These are phyloP conservation scores for Colletotrichum sp. DNA, from an alignment of 2,329 filamentous ascomycete species.

Conservation along the genomic window DNA sequence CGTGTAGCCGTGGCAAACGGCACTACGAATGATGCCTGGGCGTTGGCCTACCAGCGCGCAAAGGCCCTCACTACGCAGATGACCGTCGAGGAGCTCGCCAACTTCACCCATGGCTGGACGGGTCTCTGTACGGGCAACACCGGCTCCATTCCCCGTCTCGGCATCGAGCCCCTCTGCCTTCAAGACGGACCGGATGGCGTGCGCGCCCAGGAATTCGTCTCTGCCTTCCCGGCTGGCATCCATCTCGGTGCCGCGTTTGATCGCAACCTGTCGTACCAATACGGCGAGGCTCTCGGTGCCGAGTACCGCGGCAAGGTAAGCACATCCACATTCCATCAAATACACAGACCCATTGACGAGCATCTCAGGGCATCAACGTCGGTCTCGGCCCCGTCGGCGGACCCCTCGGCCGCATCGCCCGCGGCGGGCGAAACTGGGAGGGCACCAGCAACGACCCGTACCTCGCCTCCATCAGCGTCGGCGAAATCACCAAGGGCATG, in stretches of 20 bases:
- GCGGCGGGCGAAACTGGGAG: constrained; percentile 83
- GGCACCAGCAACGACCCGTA: constrained; percentile 83
- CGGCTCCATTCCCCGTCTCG: constrained; percentile 48
- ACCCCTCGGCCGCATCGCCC: constrained; percentile 74
- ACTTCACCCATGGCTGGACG: constrained; percentile 26
- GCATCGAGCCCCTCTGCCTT: constrained; percentile 66
- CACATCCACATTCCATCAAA: constrained; percentile 52
- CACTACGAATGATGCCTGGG: constrained; percentile 48
- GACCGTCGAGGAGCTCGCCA: constrained; percentile 70
- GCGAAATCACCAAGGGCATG: constrained; percentile 65
- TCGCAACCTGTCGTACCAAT: constrained; percentile 71
- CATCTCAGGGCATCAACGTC: neutral
- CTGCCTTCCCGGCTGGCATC: constrained; percentile 76
- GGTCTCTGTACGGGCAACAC: constrained; percentile 48
- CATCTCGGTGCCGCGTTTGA: constrained; percentile 84
- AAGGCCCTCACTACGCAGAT: constrained; percentile 62
- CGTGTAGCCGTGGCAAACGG: no score
- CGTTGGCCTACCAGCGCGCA: constrained; percentile 63
- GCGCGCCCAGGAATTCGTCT: constrained; percentile 53
- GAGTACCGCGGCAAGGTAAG: constrained; percentile 43
- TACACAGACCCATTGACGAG: neutral
- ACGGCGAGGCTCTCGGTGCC: constrained; percentile 71
- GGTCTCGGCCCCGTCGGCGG: constrained; percentile 67
- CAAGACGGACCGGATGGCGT: constrained; percentile 81
- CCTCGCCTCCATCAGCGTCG: constrained; percentile 66